These are phyloP conservation scores for Luffa aegyptiaca DNA, from an alignment of 306 rosid genomes.

Conservation along the genomic window DNA sequence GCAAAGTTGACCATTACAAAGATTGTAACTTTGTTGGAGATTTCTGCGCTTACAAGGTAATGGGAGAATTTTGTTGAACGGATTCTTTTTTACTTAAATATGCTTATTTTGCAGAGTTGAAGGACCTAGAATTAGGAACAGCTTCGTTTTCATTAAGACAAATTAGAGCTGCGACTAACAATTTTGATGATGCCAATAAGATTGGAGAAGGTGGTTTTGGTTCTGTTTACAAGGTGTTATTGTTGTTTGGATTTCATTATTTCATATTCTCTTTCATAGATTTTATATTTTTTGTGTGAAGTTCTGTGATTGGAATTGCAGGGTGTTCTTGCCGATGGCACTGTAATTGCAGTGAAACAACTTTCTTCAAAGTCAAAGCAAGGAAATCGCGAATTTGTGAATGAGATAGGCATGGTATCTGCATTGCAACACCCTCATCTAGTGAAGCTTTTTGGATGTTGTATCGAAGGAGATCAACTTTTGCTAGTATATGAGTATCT, in stretches of 20 bases:
- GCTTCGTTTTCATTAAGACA: slow-evolving; percentile 37
- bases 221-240: slow-evolving; percentile 42
- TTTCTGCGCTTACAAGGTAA: neutral
- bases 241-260: neutral
- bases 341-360: slow-evolving; percentile 33
- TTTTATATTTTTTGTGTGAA: neutral
- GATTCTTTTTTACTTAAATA: neutral
- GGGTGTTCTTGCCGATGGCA: slow-evolving; percentile 33
- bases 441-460: slow-evolving; percentile 45
- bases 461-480: slow-evolving; percentile 36
- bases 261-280: neutral
- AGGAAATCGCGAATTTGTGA: slow-evolving; percentile 46
- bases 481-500: slow-evolving; percentile 42
- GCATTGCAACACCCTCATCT: slow-evolving; percentile 46
- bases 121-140: slow-evolving; percentile 36
- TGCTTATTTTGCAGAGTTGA: slow-evolving; percentile 23
- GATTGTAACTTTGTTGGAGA: neutral
- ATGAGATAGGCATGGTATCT: slow-evolving; percentile 49
- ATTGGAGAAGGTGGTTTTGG: slow-evolving; percentile 74
- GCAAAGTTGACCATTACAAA: neutral
- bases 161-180: slow-evolving; percentile 46
- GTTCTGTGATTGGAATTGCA: slow-evolving; percentile 12
- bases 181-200: slow-evolving; percentile 38
- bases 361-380: slow-evolving; percentile 39
- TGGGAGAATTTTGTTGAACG: neutral